phyloP scores from a whole-genome alignment of 169 alveolate species.

The Cytauxzoon felis region DNA sequence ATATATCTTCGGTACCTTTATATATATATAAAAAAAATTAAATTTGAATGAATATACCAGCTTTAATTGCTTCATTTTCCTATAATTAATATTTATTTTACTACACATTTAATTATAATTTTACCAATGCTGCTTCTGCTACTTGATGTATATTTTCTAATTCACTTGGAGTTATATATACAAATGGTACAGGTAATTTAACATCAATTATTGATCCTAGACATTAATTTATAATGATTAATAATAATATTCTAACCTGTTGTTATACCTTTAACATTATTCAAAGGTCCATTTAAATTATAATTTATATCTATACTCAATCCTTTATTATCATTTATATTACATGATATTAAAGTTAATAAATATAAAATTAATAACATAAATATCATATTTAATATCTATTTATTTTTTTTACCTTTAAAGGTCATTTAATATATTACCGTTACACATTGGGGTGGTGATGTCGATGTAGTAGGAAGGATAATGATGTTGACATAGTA shows the following conservation, averaged over 20 bases:
- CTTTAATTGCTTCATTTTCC: constrained; percentile 54
- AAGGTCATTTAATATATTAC: too few species aligned
- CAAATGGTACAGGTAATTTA: constrained; percentile 49
- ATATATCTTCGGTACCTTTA: constrained; percentile 24
- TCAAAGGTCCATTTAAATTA: constrained; percentile 2
- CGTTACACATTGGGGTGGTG: too few species aligned
- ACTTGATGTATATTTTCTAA: constrained; percentile 54
- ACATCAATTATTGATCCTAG: constrained; percentile 30
- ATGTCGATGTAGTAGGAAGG: too few species aligned
- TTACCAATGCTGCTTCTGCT: constrained; percentile 61
- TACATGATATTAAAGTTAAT: not conserved
- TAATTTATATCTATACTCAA: constrained; percentile 46
- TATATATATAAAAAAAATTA: not conserved
- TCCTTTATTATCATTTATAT: constrained; percentile 28
- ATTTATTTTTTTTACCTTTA: too few species aligned
- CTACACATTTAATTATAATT: not conserved
- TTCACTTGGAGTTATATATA: constrained; percentile 40
- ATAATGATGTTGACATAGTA: too few species aligned
- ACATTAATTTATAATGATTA: not conserved
- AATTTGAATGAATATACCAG: constrained; percentile 27
- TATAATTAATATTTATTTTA: not conserved
- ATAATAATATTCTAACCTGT: constrained; percentile 12
- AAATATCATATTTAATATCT: not conserved
- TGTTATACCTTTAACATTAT: not conserved
- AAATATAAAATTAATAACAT: not conserved